Evolutionary conservation across 2,329 filamentous ascomycete genomes (phyloP).

Genomic region (Clarireedia homoeocarpa): DNA sequence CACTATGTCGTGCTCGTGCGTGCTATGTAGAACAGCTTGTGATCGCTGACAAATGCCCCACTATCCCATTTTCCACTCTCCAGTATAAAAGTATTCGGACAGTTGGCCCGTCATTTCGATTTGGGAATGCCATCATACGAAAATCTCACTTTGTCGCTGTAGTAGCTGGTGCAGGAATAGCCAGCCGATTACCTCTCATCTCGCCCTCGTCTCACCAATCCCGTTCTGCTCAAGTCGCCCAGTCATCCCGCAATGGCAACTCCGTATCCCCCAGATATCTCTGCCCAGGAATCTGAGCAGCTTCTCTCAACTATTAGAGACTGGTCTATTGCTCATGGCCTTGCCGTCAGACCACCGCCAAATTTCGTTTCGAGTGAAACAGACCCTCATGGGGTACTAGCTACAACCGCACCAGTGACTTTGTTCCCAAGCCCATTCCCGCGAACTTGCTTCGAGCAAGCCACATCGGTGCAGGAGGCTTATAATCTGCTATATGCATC

Average conservation of each 20-base stretch:
- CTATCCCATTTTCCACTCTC: too few species aligned
- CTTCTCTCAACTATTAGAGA: slow-evolving; percentile 75
- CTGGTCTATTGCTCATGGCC: slow-evolving; percentile 85
- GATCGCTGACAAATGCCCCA: too few species aligned
- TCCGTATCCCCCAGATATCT: slow-evolving; percentile 67
- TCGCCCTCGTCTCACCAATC: not conserved
- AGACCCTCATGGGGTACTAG: slow-evolving; percentile 68
- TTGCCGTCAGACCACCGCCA: slow-evolving; percentile 73
- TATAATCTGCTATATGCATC: slow-evolving; percentile 92
- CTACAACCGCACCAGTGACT: slow-evolving; percentile 83
- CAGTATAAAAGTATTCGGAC: too few species aligned
- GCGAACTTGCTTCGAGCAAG: slow-evolving; percentile 73
- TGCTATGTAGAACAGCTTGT: too few species aligned
- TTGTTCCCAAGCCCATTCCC: slow-evolving; percentile 92
- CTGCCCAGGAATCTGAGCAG: slow-evolving; percentile 58
- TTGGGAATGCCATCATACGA: too few species aligned
- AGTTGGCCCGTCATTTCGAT: too few species aligned
- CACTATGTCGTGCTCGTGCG: not conserved
- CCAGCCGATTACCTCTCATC: not conserved
- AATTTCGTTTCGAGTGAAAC: slow-evolving; percentile 55
- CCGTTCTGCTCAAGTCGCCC: slow-evolving; percentile 11
- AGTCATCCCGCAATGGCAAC: slow-evolving; percentile 2
- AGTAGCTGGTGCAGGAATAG: not conserved
- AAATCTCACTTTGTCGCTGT: too few species aligned
- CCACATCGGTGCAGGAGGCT: slow-evolving; percentile 63